phyloP scores from a whole-genome alignment of 148 eudicot genomes.

The Oxyria digyna region DNA sequence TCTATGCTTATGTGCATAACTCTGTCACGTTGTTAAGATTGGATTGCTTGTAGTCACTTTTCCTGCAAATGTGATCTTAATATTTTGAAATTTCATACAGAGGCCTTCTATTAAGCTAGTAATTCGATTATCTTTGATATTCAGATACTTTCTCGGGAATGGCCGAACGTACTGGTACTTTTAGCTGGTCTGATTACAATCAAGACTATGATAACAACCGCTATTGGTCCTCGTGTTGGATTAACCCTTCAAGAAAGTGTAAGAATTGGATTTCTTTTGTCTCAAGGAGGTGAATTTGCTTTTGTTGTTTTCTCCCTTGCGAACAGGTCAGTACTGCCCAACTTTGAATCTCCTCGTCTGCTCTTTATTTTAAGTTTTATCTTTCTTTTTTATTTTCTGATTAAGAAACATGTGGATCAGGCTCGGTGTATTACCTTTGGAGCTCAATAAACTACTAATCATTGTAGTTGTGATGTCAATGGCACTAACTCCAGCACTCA shows the following conservation, averaged over 20 bases:
- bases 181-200: constrained; percentile 81
- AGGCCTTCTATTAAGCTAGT: neutral
- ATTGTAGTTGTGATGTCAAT: constrained; percentile 95
- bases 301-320: constrained; percentile 95
- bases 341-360: neutral
- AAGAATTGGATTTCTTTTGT: constrained; percentile 86
- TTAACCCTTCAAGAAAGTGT: constrained; percentile 72
- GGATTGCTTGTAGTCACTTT: neutral
- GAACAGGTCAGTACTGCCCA: constrained; percentile 40
- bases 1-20: neutral
- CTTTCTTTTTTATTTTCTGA: constrained; percentile 4
- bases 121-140: constrained; percentile 5
- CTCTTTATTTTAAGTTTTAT: neutral
- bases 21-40: neutral
- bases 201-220: constrained; percentile 82
- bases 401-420: constrained; percentile 26
- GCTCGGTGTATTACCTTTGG: constrained; percentile 96
- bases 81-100: no score
- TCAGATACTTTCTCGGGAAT: constrained; percentile 82
- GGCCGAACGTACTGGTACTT: constrained; percentile 90
- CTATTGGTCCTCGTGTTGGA: constrained; percentile 98
- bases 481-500: constrained; percentile 86
- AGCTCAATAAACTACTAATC: constrained; percentile 92
- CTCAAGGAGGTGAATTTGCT: constrained; percentile 98
- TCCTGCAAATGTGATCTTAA: neutral